phyloP scores from a whole-genome alignment of 2,329 filamentous ascomycete species.

The Fusarium sp. region DNA sequence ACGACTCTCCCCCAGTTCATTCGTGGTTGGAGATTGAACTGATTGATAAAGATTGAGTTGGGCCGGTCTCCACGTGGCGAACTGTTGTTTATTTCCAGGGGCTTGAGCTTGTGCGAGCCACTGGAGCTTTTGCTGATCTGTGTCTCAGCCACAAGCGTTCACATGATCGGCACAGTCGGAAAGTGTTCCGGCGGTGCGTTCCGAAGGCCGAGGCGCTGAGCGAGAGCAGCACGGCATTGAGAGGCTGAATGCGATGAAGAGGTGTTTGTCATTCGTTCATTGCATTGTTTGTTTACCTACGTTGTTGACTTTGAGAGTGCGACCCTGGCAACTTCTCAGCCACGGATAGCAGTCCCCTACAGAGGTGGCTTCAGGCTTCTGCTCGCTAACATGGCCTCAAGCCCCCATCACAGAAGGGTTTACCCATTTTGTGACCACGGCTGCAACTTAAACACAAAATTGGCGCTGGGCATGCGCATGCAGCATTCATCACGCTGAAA shows the following conservation, averaged over 20 bases:
- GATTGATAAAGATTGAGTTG: slow-evolving; percentile 4
- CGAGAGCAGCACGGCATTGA: no score
- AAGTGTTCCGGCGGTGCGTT: not conserved
- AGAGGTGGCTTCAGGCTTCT: not conserved
- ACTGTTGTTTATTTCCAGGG: not conserved
- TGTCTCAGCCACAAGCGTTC: not conserved
- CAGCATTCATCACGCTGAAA: not conserved
- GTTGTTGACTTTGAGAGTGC: not conserved
- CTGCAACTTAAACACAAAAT: not conserved
- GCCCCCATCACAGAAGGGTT: not conserved
- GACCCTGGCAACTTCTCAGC: not conserved
- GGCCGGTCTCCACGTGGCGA: not conserved
- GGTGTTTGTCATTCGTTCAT: not conserved
- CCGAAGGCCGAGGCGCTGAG: not conserved
- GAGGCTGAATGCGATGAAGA: not conserved
- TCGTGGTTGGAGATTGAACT: not conserved
- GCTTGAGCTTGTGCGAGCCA: not conserved
- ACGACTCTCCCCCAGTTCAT: not conserved
- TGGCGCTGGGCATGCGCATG: not conserved
- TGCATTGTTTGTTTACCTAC: not conserved
- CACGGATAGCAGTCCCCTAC: not conserved
- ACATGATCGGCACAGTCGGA: not conserved
- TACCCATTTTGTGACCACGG: not conserved
- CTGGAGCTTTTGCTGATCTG: not conserved
- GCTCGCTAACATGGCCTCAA: not conserved